Evolutionary conservation across 306 rosid genomes (phyloP), one percentile per base, ranked within the genome.

Genomic region (Glycyrrhiza uralensis): DNA sequence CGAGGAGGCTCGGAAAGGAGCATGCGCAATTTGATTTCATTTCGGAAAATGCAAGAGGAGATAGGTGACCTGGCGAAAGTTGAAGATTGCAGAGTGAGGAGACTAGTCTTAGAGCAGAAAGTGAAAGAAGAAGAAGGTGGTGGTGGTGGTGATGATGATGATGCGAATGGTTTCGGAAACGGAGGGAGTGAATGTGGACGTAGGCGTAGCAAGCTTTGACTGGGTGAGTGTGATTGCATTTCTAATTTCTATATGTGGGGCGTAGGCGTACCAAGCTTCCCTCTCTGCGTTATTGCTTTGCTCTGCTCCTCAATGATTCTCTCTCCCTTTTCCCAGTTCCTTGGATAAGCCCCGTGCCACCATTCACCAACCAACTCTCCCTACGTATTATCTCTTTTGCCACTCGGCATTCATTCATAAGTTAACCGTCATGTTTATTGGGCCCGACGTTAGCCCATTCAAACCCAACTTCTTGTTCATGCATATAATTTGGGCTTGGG

Each of bases 221-320:
- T 73, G 59, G 83, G 82, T 3, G 80, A 67, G 5, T n/a, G 72
- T 4, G 82, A 70, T 80, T 70, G 89, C 98, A 91, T 89, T 59
- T 76, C 75, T 65, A 28, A 28, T 41, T 47, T 67, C 32, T 46
- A 1, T 56, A n/a, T n/a, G n/a, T n/a, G n/a, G n/a, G n/a, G n/a
- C n/a, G n/a, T n/a, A n/a, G n/a, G n/a, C n/a, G n/a, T n/a, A n/a
- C n/a, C n/a, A n/a, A n/a, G n/a, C n/a, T n/a, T n/a, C n/a, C n/a
- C n/a, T n/a, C n/a, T n/a, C n/a, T n/a, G n/a, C n/a, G n/a, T n/a
- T n/a, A n/a, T n/a, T n/a, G 44, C 20, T 58, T 8, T 3, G 0
- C 59, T 61, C 11, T 18, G 13, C 56, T 35, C 0, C 67, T 45
- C 30, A 4, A 41, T 13, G 42, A 30, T 33, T 64, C 52, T 42